Percentiles rank a stretch among this genome's conserved stretches.
Conservation (phyloP, 176 grass and related monocot species). For the Poa pratensis region DNA sequence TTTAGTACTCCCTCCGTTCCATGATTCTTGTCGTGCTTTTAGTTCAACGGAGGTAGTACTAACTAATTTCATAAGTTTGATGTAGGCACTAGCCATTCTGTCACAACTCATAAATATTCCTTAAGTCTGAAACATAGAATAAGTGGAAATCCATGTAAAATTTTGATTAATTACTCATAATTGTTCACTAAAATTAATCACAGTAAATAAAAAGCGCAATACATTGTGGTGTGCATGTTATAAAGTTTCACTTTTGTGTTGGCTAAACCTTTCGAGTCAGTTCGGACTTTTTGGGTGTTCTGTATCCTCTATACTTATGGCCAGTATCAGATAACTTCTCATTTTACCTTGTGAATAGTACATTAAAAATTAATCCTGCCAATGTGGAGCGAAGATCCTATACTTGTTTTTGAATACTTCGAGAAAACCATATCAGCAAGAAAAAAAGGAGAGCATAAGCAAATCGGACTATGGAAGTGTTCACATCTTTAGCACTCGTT, state of each 20-base stretch:
- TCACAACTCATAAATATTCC: constrained; percentile 6
- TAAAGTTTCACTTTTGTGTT: constrained; percentile 1
- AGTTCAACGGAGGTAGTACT: not conserved
- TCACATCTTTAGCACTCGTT: constrained; percentile 24
- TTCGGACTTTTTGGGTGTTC: not conserved
- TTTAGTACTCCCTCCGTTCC: not conserved
- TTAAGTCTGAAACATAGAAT: constrained; percentile 20
- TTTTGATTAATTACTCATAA: constrained; percentile 11
- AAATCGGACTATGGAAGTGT: not conserved
- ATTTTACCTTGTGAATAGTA: constrained; percentile 17
- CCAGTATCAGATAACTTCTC: not conserved
- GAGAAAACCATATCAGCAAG: not conserved
- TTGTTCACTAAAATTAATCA: constrained; percentile 12
- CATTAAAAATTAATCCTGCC: not conserved
- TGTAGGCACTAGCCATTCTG: not conserved
- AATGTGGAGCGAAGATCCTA: not conserved
- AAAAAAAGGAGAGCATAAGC: not conserved
- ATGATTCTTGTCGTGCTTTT: no score
- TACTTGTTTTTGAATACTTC: not conserved
- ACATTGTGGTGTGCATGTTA: not conserved
- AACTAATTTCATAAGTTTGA: not conserved
- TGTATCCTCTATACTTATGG: not conserved
- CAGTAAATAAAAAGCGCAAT: not conserved
- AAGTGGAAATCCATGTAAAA: not conserved
- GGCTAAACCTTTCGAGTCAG: not conserved